A percentile compares a stretch with the other conserved stretches of the same genome.
Evolutionary conservation across 2,329 filamentous ascomycete genomes (phyloP).

Genomic region (Diplodia intermedia): DNA sequence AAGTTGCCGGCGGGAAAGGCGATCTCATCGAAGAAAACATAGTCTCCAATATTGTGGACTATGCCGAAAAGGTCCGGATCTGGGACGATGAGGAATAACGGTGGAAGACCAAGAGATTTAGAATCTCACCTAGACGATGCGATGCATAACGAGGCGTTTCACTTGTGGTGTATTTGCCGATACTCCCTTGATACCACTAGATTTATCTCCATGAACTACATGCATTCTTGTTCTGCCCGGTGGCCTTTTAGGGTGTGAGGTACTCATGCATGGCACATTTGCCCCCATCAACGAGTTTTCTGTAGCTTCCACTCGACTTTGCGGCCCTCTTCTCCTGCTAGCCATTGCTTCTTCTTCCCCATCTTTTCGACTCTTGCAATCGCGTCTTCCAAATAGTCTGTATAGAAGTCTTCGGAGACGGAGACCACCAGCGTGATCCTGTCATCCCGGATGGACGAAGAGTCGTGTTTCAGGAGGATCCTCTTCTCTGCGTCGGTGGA

Average conservation of each 20-base stretch:
- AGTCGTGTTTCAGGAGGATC: conserved; percentile 38
- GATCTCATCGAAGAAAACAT: conserved; percentile 78
- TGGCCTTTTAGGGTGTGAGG: not conserved
- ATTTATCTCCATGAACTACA: not conserved
- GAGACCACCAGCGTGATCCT: conserved; percentile 41
- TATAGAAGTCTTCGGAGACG: conserved; percentile 39
- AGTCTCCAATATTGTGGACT: conserved; percentile 80
- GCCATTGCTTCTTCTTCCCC: conserved; percentile 52
- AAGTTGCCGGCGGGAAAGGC: conserved; percentile 84
- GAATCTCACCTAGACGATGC: conserved; percentile 1
- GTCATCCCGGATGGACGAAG: not conserved
- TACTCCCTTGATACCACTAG: conserved; percentile 22
- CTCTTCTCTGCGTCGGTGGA: conserved; percentile 43
- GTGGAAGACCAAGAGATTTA: not conserved
- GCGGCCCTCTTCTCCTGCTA: conserved; percentile 5
- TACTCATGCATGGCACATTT: too few relatives aligned
- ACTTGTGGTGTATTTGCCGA: not conserved
- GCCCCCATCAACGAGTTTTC: not conserved
- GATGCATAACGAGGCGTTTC: conserved; percentile 26
- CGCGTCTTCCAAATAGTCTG: conserved; percentile 42
- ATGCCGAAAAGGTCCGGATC: conserved; percentile 83
- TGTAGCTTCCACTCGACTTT: conserved; percentile 19
- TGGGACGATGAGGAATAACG: conserved; percentile 62
- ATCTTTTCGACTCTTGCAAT: conserved; percentile 45
- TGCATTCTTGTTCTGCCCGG: not conserved